Conservation (phyloP, 495 filamentous ascomycete genomes). For the Eremomyces bilateralis region DNA sequence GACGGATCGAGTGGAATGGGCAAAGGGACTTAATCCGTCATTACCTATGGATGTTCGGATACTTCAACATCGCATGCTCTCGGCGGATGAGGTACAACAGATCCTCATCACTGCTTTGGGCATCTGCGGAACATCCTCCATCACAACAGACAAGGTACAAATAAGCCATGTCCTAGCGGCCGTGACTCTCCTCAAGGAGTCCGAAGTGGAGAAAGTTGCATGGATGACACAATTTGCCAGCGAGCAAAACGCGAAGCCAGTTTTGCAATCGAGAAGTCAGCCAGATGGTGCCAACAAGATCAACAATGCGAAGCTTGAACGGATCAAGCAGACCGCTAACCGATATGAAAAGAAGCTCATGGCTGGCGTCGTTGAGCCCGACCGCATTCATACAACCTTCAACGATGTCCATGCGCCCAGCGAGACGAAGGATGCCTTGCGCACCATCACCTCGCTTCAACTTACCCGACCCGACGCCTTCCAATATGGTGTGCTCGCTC, state of each 20-base stretch:
- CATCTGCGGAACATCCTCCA: slow-evolving; percentile 3
- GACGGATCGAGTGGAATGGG: slow-evolving; percentile 4
- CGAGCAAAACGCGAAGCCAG: neutral
- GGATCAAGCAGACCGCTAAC: slow-evolving; percentile 26
- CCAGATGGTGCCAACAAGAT: neutral
- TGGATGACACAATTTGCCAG: neutral
- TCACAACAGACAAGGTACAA: slow-evolving; percentile 1
- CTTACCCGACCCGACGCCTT: slow-evolving; percentile 84
- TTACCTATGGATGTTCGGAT: too few species aligned
- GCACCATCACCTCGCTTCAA: slow-evolving; percentile 73
- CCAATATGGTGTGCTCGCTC: slow-evolving; percentile 81
- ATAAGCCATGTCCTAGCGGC: slow-evolving; percentile 11
- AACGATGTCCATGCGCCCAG: slow-evolving; percentile 57
- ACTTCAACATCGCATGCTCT: slow-evolving; percentile 3
- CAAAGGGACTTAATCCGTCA: too few species aligned
- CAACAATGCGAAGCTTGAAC: slow-evolving; percentile 8
- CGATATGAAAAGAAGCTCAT: slow-evolving; percentile 65
- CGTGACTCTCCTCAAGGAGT: slow-evolving; percentile 7
- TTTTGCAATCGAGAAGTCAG: neutral
- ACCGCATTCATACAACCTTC: slow-evolving; percentile 70
- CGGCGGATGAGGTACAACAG: slow-evolving; percentile 16
- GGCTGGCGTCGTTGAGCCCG: slow-evolving; percentile 56
- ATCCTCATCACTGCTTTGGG: slow-evolving; percentile 17
- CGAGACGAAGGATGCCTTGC: slow-evolving; percentile 71
- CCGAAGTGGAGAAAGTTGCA: neutral